A percentile compares a stretch with the other conserved stretches of the same genome.
phyloP scores from a whole-genome alignment of 495 filamentous ascomycete species.

The Neurospora intermedia region DNA sequence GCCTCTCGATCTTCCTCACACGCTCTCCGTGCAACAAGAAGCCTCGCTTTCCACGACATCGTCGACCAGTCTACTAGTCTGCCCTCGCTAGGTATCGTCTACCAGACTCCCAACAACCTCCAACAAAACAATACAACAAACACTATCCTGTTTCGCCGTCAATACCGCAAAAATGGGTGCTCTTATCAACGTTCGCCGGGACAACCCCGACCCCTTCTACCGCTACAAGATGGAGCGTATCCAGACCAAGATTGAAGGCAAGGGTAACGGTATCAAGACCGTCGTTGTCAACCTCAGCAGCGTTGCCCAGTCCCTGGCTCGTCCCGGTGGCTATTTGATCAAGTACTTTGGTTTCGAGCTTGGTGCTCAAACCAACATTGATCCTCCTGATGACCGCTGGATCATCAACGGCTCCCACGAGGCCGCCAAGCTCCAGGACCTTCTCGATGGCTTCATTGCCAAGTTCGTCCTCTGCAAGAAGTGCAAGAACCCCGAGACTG shows the following conservation, averaged over 20 bases:
- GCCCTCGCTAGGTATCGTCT: not conserved
- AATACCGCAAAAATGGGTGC: conserved; percentile 43
- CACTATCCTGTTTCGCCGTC: conserved; percentile 8
- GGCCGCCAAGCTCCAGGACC: conserved; percentile 89
- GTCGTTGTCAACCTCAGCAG: conserved; percentile 95
- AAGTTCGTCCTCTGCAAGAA: conserved; percentile 99
- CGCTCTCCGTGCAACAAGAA: conserved; percentile 33
- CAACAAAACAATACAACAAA: not conserved
- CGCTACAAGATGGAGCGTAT: conserved; percentile 99
- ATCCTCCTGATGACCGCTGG: conserved; percentile 95
- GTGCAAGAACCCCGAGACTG: conserved; percentile 99
- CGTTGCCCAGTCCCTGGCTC: conserved; percentile 83
- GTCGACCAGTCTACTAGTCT: conserved; percentile 19
- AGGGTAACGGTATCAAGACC: conserved; percentile 96
- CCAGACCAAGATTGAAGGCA: conserved; percentile 98
- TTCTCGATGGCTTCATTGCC: conserved; percentile 94
- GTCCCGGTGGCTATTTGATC: conserved; percentile 90
- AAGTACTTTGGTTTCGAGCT: conserved; percentile 99
- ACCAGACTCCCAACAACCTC: conserved; percentile 2
- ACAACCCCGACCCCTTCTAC: conserved; percentile 98
- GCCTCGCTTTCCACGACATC: conserved; percentile 26
- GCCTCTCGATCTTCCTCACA: conserved; percentile 23
- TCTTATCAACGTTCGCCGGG: conserved; percentile 91
- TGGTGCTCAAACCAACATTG: conserved; percentile 94
- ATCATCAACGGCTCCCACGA: conserved; percentile 99